Conservation (phyloP, 805 yeast genomes). For the Lipomyces japonicus region DNA sequence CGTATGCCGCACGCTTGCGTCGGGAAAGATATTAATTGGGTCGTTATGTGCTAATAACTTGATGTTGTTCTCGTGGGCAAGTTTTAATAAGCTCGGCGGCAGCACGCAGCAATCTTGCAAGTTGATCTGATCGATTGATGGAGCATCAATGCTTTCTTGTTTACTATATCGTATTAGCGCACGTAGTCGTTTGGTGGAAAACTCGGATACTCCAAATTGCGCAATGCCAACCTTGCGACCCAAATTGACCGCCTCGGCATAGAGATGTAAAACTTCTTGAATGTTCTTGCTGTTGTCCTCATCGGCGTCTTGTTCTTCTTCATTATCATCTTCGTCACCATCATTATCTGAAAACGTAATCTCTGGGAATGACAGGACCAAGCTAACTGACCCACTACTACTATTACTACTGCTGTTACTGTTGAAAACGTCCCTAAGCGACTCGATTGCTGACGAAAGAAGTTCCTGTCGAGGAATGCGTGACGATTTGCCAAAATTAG, state of each 20-base stretch:
- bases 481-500: too few species aligned
- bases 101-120: conserved; percentile 39
- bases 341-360: conserved; percentile 33
- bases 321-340: conserved; percentile 25
- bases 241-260: conserved; percentile 24
- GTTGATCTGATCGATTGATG: conserved; percentile 36
- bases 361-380: conserved; percentile 34
- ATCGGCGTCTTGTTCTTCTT: conserved; percentile 1
- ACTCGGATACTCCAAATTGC: conserved; percentile 34
- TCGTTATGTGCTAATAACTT: conserved; percentile 38
- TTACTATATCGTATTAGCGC: conserved; percentile 26
- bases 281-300: conserved; percentile 2
- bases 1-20: conserved; percentile 2
- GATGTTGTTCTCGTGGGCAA: conserved; percentile 33
- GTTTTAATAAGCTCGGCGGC: conserved; percentile 34
- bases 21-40: conserved; percentile 31
- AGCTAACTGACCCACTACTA: neutral
- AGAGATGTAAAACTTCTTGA: conserved; percentile 26
- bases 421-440: neutral
- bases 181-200: conserved; percentile 30
- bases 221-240: conserved; percentile 17
- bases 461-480: too few species aligned
- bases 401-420: neutral
- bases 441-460: conserved; percentile 10
- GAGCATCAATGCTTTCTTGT: conserved; percentile 15